phyloP scores from a whole-genome alignment of 2,329 filamentous ascomycete species.

The Incumbomyces delicatus region DNA sequence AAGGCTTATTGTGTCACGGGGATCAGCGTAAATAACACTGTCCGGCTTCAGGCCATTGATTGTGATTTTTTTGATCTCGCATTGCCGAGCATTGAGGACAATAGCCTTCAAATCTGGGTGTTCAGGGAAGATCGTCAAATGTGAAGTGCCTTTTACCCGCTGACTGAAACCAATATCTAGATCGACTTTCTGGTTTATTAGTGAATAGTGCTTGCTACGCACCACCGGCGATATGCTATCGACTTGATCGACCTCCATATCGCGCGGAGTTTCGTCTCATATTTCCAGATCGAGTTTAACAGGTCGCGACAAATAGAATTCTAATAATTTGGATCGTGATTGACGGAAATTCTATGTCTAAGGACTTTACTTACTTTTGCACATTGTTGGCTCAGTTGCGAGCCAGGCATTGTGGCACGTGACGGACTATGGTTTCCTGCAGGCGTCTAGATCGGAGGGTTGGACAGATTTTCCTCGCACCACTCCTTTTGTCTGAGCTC shows the following conservation, averaged over 20 bases:
- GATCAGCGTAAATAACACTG: constrained; percentile 31
- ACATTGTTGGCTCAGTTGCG: too few relatives aligned
- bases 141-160: constrained; percentile 67
- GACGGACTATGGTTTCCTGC: too few relatives aligned
- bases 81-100: constrained; percentile 54
- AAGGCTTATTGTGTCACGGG: constrained; percentile 28
- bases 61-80: constrained; percentile 44
- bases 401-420: background rate
- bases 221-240: background rate
- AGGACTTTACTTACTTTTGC: too few relatives aligned
- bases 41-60: constrained; percentile 32
- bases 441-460: too few relatives aligned
- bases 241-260: constrained; percentile 2
- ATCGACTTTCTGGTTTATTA: constrained; percentile 79
- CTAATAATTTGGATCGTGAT: too few relatives aligned
- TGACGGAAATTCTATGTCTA: too few relatives aligned
- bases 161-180: constrained; percentile 79
- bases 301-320: too few relatives aligned
- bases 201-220: constrained; percentile 22
- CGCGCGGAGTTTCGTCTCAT: background rate
- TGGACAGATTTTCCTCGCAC: too few relatives aligned
- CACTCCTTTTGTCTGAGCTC: background rate
- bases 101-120: constrained; percentile 46
- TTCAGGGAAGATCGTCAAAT: constrained; percentile 66
- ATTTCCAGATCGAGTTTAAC: background rate